phyloP scores from a whole-genome alignment of 257 asterid species.

The Solanum pennellii region DNA sequence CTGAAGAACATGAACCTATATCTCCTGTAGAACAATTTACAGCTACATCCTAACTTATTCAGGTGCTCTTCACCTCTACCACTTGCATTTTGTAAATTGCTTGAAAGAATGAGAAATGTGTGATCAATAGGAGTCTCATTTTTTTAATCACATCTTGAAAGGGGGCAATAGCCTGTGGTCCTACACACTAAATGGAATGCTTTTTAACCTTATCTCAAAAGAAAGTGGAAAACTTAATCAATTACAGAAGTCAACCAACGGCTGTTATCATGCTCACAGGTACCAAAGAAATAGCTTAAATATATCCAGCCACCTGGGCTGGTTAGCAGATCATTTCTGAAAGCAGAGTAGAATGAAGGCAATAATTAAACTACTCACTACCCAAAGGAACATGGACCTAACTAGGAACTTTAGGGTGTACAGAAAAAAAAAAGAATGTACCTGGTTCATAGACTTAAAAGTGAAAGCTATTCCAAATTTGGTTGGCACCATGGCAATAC shows the following conservation, averaged over 20 bases:
- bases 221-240: neutral
- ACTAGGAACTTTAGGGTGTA: neutral
- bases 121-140: neutral
- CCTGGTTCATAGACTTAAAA: conserved; percentile 91
- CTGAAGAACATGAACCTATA: neutral
- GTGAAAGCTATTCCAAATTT: conserved; percentile 94
- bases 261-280: neutral
- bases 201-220: neutral
- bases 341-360: neutral
- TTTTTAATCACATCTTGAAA: neutral
- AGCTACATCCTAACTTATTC: neutral
- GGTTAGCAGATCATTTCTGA: neutral
- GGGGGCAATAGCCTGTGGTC: neutral
- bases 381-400: neutral
- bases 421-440: conserved; percentile 5
- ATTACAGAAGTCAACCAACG: neutral
- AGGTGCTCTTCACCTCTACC: neutral
- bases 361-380: neutral
- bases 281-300: neutral
- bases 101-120: neutral
- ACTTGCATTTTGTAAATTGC: neutral
- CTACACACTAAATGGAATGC: neutral
- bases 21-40: neutral
- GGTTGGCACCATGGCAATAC: conserved; percentile 76
- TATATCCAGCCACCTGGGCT: neutral